A percentile compares a stretch with the other conserved stretches of the same genome.
These are phyloP conservation scores for Salpingoeca rosetta DNA, from an alignment of 78 protist genomes.

Conservation along the genomic window DNA sequence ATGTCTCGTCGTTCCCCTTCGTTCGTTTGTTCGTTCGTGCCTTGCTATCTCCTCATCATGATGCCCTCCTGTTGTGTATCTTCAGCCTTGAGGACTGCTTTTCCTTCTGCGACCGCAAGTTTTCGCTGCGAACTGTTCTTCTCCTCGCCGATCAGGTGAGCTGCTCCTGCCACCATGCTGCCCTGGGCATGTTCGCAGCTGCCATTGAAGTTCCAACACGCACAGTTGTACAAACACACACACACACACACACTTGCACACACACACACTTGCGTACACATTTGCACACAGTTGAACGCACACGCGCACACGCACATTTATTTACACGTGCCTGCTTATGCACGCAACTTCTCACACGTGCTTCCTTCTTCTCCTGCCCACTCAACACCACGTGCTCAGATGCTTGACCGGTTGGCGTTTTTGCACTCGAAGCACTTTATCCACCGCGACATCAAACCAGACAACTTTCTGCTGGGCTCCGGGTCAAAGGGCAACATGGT, in stretches of 20 bases:
- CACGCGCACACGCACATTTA: too few species aligned
- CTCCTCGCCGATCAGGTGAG: constrained; percentile 91
- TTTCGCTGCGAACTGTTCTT: constrained; percentile 68
- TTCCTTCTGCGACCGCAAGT: constrained; percentile 67
- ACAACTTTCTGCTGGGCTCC: constrained; percentile 90
- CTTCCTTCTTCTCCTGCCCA: constrained; percentile 57
- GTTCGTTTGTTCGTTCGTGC: too few species aligned
- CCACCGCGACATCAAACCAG: constrained; percentile 92
- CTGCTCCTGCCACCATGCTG: constrained; percentile 85
- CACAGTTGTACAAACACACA: too few species aligned
- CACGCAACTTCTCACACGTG: neutral
- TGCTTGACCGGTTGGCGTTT: constrained; percentile 31
- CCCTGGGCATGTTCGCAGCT: constrained; percentile 22
- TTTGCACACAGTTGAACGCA: too few species aligned
- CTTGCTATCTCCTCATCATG: too few species aligned
- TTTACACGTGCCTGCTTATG: constrained; percentile 73
- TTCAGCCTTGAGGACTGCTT: constrained; percentile 89
- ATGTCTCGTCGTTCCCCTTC: too few species aligned
- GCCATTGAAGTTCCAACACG: constrained; percentile 25
- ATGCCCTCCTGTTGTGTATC: too few species aligned
- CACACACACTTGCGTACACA: constrained; percentile 54
- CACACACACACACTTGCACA: too few species aligned
- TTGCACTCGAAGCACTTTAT: constrained; percentile 80
- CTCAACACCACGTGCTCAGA: constrained; percentile 18
- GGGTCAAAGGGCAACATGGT: constrained; percentile 35